A percentile compares a stretch with the other conserved stretches of the same genome.
Evolutionary conservation across 192 early-diverging fungal genomes (phyloP).

Genomic region (Dissophora globulifera): DNA sequence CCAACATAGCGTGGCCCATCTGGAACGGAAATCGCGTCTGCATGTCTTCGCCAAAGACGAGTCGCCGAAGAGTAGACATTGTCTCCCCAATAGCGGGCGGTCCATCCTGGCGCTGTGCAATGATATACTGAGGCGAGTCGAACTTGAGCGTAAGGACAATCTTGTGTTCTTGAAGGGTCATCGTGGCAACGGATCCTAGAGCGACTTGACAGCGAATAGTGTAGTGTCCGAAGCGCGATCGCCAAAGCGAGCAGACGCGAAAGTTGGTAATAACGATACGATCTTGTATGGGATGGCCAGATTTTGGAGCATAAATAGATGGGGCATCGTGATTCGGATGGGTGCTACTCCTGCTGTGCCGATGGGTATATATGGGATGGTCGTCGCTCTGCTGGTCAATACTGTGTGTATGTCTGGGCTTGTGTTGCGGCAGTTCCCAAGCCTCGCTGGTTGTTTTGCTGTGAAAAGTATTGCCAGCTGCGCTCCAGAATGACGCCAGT

Average conservation of each 20-base stretch:
- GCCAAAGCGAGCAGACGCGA: conserved; percentile 11
- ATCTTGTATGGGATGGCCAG: background rate
- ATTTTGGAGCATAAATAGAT: background rate
- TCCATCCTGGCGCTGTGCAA: conserved; percentile 4
- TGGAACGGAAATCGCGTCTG: conserved; percentile 12
- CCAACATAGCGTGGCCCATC: conserved; percentile 11
- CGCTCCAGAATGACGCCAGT: background rate
- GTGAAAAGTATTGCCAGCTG: background rate
- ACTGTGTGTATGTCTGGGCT: no score
- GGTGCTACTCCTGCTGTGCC: background rate
- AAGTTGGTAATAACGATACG: conserved; percentile 24
- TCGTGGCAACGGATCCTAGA: conserved; percentile 1
- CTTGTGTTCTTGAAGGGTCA: conserved; percentile 10
- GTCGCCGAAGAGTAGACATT: background rate
- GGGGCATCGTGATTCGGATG: conserved; percentile 6
- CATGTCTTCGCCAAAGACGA: conserved; percentile 15
- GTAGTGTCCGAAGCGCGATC: background rate
- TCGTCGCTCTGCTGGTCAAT: background rate
- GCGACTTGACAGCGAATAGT: conserved; percentile 1
- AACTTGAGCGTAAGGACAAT: conserved; percentile 19
- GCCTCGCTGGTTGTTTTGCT: background rate
- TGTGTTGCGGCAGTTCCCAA: background rate
- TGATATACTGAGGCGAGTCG: conserved; percentile 20
- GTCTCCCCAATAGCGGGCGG: conserved; percentile 6
- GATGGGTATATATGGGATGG: background rate